phyloP scores from a whole-genome alignment of 2,329 filamentous ascomycete genomes.

The Lachnellula subtilissima region DNA sequence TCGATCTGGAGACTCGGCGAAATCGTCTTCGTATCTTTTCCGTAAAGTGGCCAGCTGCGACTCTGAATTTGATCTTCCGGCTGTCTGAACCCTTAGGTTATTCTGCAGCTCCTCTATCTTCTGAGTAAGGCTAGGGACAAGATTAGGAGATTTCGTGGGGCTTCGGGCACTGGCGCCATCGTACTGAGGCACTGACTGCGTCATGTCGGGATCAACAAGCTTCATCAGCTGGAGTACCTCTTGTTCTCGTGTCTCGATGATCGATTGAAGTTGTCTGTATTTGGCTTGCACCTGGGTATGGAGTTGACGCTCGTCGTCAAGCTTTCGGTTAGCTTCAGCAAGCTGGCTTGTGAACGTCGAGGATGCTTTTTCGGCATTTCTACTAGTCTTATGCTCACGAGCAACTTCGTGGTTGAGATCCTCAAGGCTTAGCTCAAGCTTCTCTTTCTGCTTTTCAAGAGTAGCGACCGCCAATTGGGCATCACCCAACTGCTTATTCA shows the following conservation, averaged over 20 bases:
- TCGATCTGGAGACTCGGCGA: conserved; percentile 57
- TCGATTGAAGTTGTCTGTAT: conserved; percentile 71
- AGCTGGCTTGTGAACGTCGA: conserved; percentile 77
- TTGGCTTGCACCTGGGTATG: conserved; percentile 82
- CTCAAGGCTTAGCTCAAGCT: conserved; percentile 80
- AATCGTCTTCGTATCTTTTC: conserved; percentile 65
- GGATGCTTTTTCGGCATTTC: conserved; percentile 83
- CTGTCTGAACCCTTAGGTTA: conserved; percentile 76
- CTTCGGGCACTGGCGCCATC: conserved; percentile 54
- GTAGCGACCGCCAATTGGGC: conserved; percentile 76
- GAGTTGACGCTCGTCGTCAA: conserved; percentile 86
- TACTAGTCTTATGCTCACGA: conserved; percentile 81
- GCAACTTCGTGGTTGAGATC: conserved; percentile 90
- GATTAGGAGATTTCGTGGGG: conserved; percentile 47
- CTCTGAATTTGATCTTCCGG: conserved; percentile 78
- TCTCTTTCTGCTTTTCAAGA: conserved; percentile 91
- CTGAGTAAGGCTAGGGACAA: conserved; percentile 77
- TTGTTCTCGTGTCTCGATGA: conserved; percentile 72
- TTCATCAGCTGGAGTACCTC: conserved; percentile 82
- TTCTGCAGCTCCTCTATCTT: conserved; percentile 87
- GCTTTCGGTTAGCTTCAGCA: conserved; percentile 80
- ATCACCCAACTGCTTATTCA: conserved; percentile 81
- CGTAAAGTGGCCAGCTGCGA: conserved; percentile 75
- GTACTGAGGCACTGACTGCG: conserved; percentile 46
- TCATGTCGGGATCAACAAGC: conserved; percentile 70